phyloP scores from a whole-genome alignment of 1,284 basidiomycete species.

The Heterobasidion parviporum region DNA sequence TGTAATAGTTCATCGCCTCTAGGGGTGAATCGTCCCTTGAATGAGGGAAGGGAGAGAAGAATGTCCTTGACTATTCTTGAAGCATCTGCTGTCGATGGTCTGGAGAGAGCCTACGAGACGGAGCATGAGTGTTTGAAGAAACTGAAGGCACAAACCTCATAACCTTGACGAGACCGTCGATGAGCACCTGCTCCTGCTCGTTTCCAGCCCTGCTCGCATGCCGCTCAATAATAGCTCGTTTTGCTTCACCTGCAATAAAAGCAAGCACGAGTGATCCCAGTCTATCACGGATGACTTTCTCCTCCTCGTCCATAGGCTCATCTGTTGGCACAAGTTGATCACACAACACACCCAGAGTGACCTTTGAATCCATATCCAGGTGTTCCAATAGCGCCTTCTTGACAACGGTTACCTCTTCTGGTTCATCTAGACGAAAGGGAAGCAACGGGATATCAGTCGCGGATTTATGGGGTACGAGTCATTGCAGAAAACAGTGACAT shows the following conservation, averaged over 20 bases:
- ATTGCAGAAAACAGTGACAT: not conserved
- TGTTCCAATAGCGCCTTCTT: conserved; percentile 53
- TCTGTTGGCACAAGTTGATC: conserved; percentile 53
- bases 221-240: conserved; percentile 34
- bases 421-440: conserved; percentile 40
- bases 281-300: conserved; percentile 45
- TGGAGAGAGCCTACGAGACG: conserved; percentile 38
- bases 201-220: conserved; percentile 34
- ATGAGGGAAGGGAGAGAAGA: conserved; percentile 40
- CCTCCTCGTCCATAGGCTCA: conserved; percentile 47
- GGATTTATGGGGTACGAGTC: not conserved
- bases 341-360: conserved; percentile 57
- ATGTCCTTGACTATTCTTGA: conserved; percentile 46
- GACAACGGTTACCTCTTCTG: conserved; percentile 52
- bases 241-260: conserved; percentile 49
- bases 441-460: not conserved
- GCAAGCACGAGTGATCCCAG: conserved; percentile 49
- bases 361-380: conserved; percentile 50
- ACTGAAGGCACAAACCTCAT: conserved; percentile 7
- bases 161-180: conserved; percentile 43
- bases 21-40: conserved; percentile 21
- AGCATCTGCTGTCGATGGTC: conserved; percentile 31
- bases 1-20: conserved; percentile 37
- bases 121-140: not conserved
- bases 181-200: conserved; percentile 39